Base-by-base conservation (phyloP, 164 flowering plant genomes). In the Taxillus chinensis region DNA sequence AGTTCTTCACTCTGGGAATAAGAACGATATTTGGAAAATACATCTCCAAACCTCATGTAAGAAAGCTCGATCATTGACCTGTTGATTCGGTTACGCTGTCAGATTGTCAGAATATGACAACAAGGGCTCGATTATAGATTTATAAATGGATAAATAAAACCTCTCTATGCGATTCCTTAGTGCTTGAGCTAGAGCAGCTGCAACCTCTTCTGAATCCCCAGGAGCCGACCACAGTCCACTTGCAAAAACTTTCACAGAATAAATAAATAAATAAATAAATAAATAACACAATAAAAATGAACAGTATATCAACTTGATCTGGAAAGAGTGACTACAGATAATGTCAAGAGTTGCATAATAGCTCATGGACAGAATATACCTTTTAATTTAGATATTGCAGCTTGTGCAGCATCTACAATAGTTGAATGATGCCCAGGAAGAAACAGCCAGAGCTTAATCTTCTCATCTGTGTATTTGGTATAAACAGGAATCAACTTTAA, bases 381-480 rank as follows among this genome's bases (percentile, higher is more conserved):
- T 86, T 87, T 86, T 69, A 93, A 75, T 73, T 71, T 82, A 60
- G 89, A 83, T 42, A 90, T 83, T 62, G 92, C 87, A 70, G 84
- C 63, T 64, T 85, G 86, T 61, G 92, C 99, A 67, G 75, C 65
- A 64, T 89, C 99, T 70, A 62, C 67, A 69, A 90, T 74, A 67
- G 92, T 73, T 57, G 85, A 79, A 71, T 86, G 87, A 41, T 79
- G 84, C 15, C 99, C 99, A 57, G 92, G 97, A 57, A 90, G 83
- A 69, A 93, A 90, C 68, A 93, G 92, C 99, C 99, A 93, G 55
- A 93, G 97, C 78, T 93, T 93, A 63, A 93, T 86, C 72, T 89
- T 93, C 74, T 93, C 97, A 81, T 93, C 99, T 93, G 75, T 43
- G 60, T 56, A 69, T 62, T 61, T 45, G 9, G 3, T 41, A n/a